Percentiles rank a stretch among this genome's conserved stretches.
Evolutionary conservation across 768 basidiomycete genomes (phyloP).

Genomic region (Tylopilus sp.): DNA sequence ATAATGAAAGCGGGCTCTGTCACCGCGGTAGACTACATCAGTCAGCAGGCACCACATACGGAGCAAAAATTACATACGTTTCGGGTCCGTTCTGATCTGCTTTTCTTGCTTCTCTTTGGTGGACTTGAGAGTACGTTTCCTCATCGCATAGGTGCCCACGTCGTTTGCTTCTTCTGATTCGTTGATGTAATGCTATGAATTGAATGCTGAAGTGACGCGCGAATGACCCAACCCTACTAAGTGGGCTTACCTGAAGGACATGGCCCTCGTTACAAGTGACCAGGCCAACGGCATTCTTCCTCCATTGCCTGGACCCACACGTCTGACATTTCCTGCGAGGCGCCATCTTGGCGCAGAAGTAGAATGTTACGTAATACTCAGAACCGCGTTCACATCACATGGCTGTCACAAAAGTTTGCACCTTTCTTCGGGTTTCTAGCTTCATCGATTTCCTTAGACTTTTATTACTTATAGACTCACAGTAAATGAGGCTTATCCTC

Average conservation of each 20-base stretch:
- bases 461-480: background rate
- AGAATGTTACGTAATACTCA: background rate
- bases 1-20: slow-evolving; percentile 72
- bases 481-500: slow-evolving; percentile 48
- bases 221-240: background rate
- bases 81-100: slow-evolving; percentile 53
- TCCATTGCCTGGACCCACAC: slow-evolving; percentile 85
- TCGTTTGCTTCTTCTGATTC: slow-evolving; percentile 74
- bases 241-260: slow-evolving; percentile 66
- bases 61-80: slow-evolving; percentile 41
- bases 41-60: background rate
- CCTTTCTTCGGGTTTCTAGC: background rate
- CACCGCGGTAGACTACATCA: slow-evolving; percentile 78
- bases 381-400: background rate
- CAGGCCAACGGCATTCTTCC: slow-evolving; percentile 79
- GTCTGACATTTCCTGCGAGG: slow-evolving; percentile 64
- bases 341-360: slow-evolving; percentile 37
- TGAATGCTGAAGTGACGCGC: background rate
- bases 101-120: slow-evolving; percentile 48
- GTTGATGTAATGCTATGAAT: slow-evolving; percentile 69
- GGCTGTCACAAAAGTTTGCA: background rate
- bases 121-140: slow-evolving; percentile 64
- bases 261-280: slow-evolving; percentile 91
- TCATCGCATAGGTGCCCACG: slow-evolving; percentile 56
- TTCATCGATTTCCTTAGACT: background rate